Evolutionary conservation across 2,329 filamentous ascomycete species (phyloP).

Genomic region (Leptographium galeiforme): DNA sequence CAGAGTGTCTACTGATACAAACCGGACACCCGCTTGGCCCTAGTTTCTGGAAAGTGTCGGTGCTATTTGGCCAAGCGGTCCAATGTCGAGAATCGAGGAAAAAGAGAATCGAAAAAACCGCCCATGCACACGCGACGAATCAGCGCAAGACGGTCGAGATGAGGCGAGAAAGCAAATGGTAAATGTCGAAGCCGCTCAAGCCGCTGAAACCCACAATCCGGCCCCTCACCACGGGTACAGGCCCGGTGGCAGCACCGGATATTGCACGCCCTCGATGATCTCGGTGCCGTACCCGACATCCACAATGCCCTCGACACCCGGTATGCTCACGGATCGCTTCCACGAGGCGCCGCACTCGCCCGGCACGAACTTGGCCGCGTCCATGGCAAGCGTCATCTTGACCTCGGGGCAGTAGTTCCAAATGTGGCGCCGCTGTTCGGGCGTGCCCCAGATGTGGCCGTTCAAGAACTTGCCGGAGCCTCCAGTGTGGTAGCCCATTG

Average conservation of each 20-base stretch:
- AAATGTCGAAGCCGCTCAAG: not conserved
- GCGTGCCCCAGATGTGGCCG: conserved; percentile 33
- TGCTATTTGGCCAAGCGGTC: no score
- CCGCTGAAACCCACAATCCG: not conserved
- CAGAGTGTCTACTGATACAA: not conserved
- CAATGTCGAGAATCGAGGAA: not conserved
- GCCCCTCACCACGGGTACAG: conserved; percentile 20
- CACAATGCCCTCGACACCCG: conserved; percentile 9
- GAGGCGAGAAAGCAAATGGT: not conserved
- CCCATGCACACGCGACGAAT: no score
- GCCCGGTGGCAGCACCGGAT: conserved; percentile 24
- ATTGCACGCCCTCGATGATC: conserved; percentile 26
- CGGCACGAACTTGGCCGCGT: conserved; percentile 35
- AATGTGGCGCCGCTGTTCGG: conserved; percentile 32
- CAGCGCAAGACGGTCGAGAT: not conserved
- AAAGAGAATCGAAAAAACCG: not conserved
- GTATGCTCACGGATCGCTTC: conserved; percentile 24
- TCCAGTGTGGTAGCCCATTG: conserved; percentile 46
- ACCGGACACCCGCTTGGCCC: not conserved
- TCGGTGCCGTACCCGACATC: conserved; percentile 24
- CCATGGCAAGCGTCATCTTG: conserved; percentile 43
- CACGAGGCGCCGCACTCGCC: conserved; percentile 31
- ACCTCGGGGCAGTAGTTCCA: conserved; percentile 46
- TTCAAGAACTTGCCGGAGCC: conserved; percentile 32
- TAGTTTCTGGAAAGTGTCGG: no score